A percentile compares a stretch with the other conserved stretches of the same genome.
Evolutionary conservation across 495 filamentous ascomycete genomes (phyloP).

Genomic region (Podospora pseudoanserina): DNA sequence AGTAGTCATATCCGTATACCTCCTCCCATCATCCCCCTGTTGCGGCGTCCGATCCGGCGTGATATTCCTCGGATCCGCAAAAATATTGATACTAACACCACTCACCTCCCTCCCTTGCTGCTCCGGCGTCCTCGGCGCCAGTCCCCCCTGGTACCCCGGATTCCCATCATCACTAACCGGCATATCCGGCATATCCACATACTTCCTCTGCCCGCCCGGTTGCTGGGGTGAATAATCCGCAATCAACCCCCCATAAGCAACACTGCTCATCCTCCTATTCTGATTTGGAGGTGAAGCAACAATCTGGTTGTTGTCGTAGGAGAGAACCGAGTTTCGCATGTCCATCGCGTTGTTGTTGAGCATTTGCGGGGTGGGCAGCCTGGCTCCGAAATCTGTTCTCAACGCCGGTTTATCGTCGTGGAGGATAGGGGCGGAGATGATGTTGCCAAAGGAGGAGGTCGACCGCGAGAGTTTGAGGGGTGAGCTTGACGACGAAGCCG

Average conservation of each 20-base stretch:
- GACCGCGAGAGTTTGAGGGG: conserved; percentile 41
- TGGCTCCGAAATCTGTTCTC: conserved; percentile 36
- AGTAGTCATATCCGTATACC: conserved; percentile 48
- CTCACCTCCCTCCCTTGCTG: conserved; percentile 49
- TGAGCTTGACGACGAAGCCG: conserved; percentile 7
- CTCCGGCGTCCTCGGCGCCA: conserved; percentile 24
- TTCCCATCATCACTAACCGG: conserved; percentile 1
- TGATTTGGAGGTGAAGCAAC: conserved; percentile 4
- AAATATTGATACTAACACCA: conserved; percentile 65
- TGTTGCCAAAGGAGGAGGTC: conserved; percentile 45
- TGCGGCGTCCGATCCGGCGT: conserved; percentile 23
- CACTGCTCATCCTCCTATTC: conserved; percentile 4
- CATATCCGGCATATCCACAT: conserved; percentile 11
- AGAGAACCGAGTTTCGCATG: not conserved
- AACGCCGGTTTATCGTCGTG: conserved; percentile 28
- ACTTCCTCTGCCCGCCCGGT: not conserved
- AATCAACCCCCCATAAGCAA: conserved; percentile 15
- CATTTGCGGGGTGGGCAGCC: conserved; percentile 10
- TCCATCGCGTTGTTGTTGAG: not conserved
- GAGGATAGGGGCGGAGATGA: conserved; percentile 44
- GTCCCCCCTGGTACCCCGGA: conserved; percentile 10
- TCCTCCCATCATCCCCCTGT: not conserved
- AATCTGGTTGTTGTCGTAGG: not conserved
- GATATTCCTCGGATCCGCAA: conserved; percentile 55
- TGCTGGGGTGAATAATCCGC: not conserved